Base-by-base conservation (phyloP, 257 asterid genomes). In the Plectranthus barbatus region DNA sequence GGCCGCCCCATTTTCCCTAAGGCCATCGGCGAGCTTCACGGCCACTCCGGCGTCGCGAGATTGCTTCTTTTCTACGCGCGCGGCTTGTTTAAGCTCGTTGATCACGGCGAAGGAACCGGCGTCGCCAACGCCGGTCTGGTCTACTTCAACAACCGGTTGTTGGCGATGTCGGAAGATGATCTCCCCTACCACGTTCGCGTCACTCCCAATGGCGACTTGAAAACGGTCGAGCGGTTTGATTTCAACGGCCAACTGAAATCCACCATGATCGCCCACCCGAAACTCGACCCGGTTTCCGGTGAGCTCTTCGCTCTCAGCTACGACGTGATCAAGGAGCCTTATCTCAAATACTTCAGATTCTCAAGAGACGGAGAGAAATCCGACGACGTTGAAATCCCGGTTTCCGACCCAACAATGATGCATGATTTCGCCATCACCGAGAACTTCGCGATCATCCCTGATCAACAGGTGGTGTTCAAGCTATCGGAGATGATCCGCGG, bases 221-320 rank as follows among this genome's bases (percentile, higher is more conserved):
- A 80, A 70, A 88, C 95, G 0, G 94, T 72, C 0, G 86, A 60
- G 15, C 75, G 98, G 29, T 88, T 73, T 71, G 68, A 72, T 61
- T 91, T 88, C 67, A 2, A 73, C 33, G 88, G 85, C 0, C 82
- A 86, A 26, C 51, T 91, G 31, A 73, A 84, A 1, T 84, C 94
- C 66, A 82, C 95, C 26, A 91, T 91, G 98, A 91, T 91, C 46
- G 98, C 98, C 37, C 98, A 91, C 60, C 98, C 98, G 0, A 91
- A 91, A 24, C 47, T 91, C 56, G 98, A 91, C 81, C 98, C 98
- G 0, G 81, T 74, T 10, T 76, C 98, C 8, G 95, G 96, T 1
- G 98, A 91, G 74, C 84, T 91, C 14, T 91, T 91, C 47, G 94
- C 91, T 29, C 74, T 91, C 23, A 84, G 94, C 79, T 91, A 91